A percentile compares a stretch with the other conserved stretches of the same genome.
Evolutionary conservation across 306 rosid genomes (phyloP).

Genomic region (Glycine soja): DNA sequence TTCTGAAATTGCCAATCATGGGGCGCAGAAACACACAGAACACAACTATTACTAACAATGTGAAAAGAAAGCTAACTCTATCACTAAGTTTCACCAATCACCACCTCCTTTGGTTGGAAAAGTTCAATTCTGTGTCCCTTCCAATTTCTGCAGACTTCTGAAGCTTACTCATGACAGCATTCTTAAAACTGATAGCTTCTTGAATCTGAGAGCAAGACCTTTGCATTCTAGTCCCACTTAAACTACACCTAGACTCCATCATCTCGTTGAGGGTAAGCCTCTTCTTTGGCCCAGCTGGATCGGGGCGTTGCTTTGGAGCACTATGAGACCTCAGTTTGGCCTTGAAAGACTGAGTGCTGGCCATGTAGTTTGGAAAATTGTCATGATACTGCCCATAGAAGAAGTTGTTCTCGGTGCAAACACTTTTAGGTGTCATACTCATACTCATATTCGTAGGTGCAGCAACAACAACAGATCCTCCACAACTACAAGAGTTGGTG

Average conservation of each 20-base stretch:
- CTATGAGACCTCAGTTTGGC: conserved; percentile 91
- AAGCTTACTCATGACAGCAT: conserved; percentile 84
- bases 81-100: conserved; percentile 23
- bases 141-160: conserved; percentile 60
- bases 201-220: conserved; percentile 86
- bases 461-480: conserved; percentile 52
- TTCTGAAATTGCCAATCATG: conserved; percentile 34
- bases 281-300: conserved; percentile 64
- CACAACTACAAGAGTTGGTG: conserved; percentile 57
- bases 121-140: conserved; percentile 48
- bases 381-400: conserved; percentile 58
- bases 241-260: conserved; percentile 78
- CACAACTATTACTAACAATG: conserved; percentile 3
- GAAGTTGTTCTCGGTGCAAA: conserved; percentile 56
- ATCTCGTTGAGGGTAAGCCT: conserved; percentile 71
- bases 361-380: conserved; percentile 76
- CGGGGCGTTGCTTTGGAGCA: conserved; percentile 93
- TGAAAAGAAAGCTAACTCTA: conserved; percentile 13
- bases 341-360: conserved; percentile 77
- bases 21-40: not conserved
- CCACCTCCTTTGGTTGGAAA: conserved; percentile 51
- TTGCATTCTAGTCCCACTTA: conserved; percentile 86
- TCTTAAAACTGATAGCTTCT: conserved; percentile 83
- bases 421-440: conserved; percentile 61
- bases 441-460: conserved; percentile 17